Evolutionary conservation across 768 basidiomycete genomes (phyloP).

Genomic region (Pleurotus pulmonarius): DNA sequence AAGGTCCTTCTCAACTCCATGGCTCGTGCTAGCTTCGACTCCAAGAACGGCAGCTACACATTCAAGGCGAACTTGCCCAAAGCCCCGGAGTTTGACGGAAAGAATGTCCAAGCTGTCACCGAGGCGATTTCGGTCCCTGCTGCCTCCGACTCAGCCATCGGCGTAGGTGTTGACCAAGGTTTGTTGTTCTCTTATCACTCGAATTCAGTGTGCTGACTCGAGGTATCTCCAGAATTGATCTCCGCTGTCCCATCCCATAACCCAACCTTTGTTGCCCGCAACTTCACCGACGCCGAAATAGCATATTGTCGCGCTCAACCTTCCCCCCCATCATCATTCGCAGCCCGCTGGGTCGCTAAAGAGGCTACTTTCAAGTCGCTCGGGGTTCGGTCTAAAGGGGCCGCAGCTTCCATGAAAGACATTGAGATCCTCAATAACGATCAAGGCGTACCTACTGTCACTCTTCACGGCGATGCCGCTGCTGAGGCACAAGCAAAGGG

Average conservation of each 20-base stretch:
- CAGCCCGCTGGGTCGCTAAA: slow-evolving; percentile 96
- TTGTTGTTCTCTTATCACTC: slow-evolving; percentile 14
- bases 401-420: slow-evolving; percentile 92
- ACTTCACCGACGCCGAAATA: slow-evolving; percentile 90
- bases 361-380: slow-evolving; percentile 97
- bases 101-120: slow-evolving; percentile 67
- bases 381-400: slow-evolving; percentile 85
- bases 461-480: slow-evolving; percentile 77
- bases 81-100: slow-evolving; percentile 46
- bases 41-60: slow-evolving; percentile 83
- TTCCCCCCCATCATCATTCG: slow-evolving; percentile 85
- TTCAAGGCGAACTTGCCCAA: slow-evolving; percentile 66
- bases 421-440: slow-evolving; percentile 88
- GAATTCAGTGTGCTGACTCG: slow-evolving; percentile 7
- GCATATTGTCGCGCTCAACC: slow-evolving; percentile 86
- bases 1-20: slow-evolving; percentile 89
- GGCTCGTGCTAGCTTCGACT: slow-evolving; percentile 77
- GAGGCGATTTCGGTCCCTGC: slow-evolving; percentile 39
- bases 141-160: slow-evolving; percentile 42
- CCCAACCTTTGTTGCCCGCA: slow-evolving; percentile 81
- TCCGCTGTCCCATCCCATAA: slow-evolving; percentile 89
- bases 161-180: slow-evolving; percentile 92
- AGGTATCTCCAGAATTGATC: slow-evolving; percentile 65
- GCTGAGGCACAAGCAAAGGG: slow-evolving; percentile 68
- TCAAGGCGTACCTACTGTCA: slow-evolving; percentile 76